These are phyloP conservation scores for Ascocoryne sarcoides DNA, from an alignment of 2,329 filamentous ascomycete genomes.

Conservation along the genomic window DNA sequence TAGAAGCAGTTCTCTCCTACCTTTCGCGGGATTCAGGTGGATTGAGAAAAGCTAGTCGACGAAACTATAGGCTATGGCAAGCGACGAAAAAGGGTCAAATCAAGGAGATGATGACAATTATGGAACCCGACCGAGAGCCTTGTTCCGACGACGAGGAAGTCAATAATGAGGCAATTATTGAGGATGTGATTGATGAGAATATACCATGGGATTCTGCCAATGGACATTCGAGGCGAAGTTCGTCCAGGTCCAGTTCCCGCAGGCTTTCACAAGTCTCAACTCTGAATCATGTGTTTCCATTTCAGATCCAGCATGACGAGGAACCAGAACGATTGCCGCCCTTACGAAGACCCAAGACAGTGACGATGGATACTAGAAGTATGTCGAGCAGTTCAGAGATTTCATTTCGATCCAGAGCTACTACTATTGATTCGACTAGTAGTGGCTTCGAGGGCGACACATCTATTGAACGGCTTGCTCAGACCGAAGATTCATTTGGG, in stretches of 20 bases:
- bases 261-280: conserved; percentile 26
- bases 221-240: conserved; percentile 17
- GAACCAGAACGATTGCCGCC: conserved; percentile 31
- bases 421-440: conserved; percentile 64
- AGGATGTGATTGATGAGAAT: conserved; percentile 38
- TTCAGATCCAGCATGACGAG: conserved; percentile 52
- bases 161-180: conserved; percentile 32
- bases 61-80: conserved; percentile 83
- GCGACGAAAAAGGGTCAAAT: conserved; percentile 72
- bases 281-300: conserved; percentile 84
- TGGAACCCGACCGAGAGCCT: conserved; percentile 54
- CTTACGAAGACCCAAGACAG: conserved; percentile 40
- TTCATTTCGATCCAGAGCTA: conserved; percentile 72
- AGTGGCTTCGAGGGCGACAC: conserved; percentile 77
- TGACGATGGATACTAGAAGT: conserved; percentile 84
- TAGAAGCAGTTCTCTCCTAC: conserved; percentile 89
- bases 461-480: conserved; percentile 68
- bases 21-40: conserved; percentile 73
- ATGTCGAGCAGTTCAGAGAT: conserved; percentile 78
- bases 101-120: conserved; percentile 63
- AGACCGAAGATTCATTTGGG: conserved; percentile 61
- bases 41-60: conserved; percentile 72
- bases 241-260: conserved; percentile 15
- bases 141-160: conserved; percentile 23
- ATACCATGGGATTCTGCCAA: conserved; percentile 23